Conservation (phyloP, 176 grass and related monocot genomes). For the Pharus latifolius region DNA sequence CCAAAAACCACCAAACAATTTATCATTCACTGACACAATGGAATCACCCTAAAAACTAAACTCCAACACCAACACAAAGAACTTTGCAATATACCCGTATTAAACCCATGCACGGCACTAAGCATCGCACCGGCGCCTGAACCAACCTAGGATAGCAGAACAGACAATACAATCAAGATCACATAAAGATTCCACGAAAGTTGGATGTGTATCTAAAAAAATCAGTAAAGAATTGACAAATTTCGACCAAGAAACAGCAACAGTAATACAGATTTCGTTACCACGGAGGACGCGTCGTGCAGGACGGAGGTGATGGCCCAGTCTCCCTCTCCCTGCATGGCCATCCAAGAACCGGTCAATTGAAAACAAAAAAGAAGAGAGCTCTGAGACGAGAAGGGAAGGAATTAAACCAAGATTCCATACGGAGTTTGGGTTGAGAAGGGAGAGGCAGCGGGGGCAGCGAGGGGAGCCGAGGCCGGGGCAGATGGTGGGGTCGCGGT, state of each 20-base stretch:
- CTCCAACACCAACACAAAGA: not conserved
- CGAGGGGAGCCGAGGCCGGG: constrained; percentile 74
- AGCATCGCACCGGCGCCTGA: constrained; percentile 73
- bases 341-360: not conserved
- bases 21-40: not conserved
- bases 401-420: not conserved
- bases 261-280: constrained; percentile 20
- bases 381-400: not conserved
- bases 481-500: constrained; percentile 84
- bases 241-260: not conserved
- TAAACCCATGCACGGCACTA: constrained; percentile 80
- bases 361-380: not conserved
- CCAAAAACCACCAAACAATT: constrained; percentile 4
- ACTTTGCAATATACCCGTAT: constrained; percentile 36
- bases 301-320: constrained; percentile 83
- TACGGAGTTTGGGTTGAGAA: constrained; percentile 58
- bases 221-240: not conserved
- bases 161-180: not conserved
- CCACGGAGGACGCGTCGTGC: constrained; percentile 78
- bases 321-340: constrained; percentile 44
- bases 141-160: constrained; percentile 47
- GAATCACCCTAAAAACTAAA: not conserved
- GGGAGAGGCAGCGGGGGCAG: constrained; percentile 85
- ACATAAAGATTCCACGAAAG: not conserved
- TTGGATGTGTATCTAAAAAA: too few relatives aligned